These are phyloP conservation scores for Ceratocystis harringtonii DNA, from an alignment of 2,329 filamentous ascomycete species.

Conservation along the genomic window DNA sequence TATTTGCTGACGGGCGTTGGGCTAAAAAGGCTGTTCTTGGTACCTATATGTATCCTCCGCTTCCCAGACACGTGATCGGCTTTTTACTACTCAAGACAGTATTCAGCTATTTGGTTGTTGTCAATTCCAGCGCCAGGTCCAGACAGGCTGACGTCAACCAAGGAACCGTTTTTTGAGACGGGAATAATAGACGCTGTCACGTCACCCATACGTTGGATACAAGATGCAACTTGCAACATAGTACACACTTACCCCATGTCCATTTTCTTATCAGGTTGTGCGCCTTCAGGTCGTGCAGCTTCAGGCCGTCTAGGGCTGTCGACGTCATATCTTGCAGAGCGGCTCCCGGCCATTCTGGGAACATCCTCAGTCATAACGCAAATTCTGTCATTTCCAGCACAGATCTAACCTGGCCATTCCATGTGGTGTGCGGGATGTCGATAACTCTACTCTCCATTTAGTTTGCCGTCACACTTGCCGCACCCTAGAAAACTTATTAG, in stretches of 20 bases:
- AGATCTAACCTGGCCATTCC: constrained; percentile 16
- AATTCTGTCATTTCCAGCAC: background rate
- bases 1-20: background rate
- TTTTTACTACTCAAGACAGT: too few species aligned
- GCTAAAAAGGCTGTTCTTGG: background rate
- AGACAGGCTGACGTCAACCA: too few species aligned
- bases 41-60: too few species aligned
- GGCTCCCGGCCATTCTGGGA: constrained; percentile 4
- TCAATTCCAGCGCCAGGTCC: too few species aligned
- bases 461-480: constrained; percentile 7
- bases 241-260: background rate
- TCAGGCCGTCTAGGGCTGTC: constrained; percentile 3
- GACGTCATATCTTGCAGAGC: constrained; percentile 14
- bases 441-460: constrained; percentile 9
- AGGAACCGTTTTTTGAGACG: too few species aligned
- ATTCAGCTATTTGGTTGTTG: too few species aligned
- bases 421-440: constrained; percentile 1
- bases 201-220: too few species aligned
- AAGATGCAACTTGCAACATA: background rate
- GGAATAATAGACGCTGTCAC: too few species aligned
- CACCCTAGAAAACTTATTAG: constrained; percentile 26
- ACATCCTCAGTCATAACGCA: constrained; percentile 2
- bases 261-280: background rate
- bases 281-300: background rate
- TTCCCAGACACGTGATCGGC: background rate